Evolutionary conservation across 2,329 filamentous ascomycete genomes (phyloP).

Genomic region (Biscogniauxia sp.): DNA sequence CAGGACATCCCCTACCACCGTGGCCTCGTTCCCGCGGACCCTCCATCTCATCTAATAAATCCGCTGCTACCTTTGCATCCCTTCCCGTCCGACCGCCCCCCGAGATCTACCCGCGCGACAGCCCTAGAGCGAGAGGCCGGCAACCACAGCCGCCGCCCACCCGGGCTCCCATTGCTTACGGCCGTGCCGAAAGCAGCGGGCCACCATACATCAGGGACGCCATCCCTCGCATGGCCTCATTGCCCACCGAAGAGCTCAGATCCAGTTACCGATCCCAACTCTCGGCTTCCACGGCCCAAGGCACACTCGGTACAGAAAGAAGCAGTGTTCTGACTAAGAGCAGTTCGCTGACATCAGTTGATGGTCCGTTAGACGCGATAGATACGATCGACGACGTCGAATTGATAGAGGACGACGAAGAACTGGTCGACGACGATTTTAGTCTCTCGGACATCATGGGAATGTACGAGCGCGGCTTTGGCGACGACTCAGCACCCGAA

Average conservation of each 20-base stretch:
- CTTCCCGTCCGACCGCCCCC: conserved; percentile 38
- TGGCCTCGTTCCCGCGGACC: conserved; percentile 46
- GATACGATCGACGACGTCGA: not conserved
- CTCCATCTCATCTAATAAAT: conserved; percentile 48
- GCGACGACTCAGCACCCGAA: conserved; percentile 47
- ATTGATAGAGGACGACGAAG: conserved; percentile 9
- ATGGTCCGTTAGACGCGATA: conserved; percentile 40
- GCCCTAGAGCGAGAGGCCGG: conserved; percentile 23
- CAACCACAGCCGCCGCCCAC: conserved; percentile 24
- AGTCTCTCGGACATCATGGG: conserved; percentile 69
- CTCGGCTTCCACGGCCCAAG: conserved; percentile 55
- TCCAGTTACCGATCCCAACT: conserved; percentile 57
- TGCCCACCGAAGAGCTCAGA: conserved; percentile 50
- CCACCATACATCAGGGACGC: conserved; percentile 35
- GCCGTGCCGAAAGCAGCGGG: conserved; percentile 37
- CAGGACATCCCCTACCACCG: conserved; percentile 20
- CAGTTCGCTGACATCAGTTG: conserved; percentile 68
- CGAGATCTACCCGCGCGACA: conserved; percentile 36
- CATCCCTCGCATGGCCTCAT: conserved; percentile 43
- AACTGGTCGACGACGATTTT: conserved; percentile 50
- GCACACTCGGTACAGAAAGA: conserved; percentile 69
- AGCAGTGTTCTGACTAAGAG: conserved; percentile 79
- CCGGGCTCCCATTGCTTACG: conserved; percentile 32
- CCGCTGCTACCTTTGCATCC: conserved; percentile 46
- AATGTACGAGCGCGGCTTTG: conserved; percentile 65